Conservation (phyloP, 225 moss, liverwort and hornwort species). For the Climacium dendroides region DNA sequence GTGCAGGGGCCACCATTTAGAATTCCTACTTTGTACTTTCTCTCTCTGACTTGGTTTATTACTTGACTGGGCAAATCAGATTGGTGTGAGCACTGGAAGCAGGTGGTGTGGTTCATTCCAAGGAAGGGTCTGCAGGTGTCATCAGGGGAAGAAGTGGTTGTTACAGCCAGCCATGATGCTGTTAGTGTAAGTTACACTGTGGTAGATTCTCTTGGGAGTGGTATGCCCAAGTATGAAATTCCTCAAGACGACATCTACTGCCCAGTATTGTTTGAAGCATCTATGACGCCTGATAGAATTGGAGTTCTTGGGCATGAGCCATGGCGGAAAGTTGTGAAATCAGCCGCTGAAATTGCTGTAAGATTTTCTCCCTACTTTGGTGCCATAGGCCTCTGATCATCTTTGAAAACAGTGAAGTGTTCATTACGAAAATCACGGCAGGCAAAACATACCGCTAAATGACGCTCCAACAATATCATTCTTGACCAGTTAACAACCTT, state of each 20-base stretch:
- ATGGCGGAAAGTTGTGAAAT: conserved; percentile 37
- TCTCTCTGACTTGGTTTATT: neutral
- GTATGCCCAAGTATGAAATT: neutral
- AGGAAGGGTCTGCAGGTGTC: conserved; percentile 33
- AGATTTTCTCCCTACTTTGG: neutral
- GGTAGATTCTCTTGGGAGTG: neutral
- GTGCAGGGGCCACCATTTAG: neutral
- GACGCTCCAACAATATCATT: neutral
- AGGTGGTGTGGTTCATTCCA: conserved; percentile 68
- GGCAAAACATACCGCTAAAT: neutral
- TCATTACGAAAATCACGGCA: neutral
- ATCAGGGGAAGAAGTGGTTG: conserved; percentile 20
- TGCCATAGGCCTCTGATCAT: neutral
- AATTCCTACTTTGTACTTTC: neutral
- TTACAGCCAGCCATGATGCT: conserved; percentile 48
- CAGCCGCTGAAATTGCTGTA: conserved; percentile 40
- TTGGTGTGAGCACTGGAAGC: conserved; percentile 97
- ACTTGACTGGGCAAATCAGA: neutral
- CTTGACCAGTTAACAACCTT: neutral
- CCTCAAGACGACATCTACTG: neutral
- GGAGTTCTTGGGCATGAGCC: conserved; percentile 40
- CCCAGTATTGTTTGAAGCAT: conserved; percentile 12
- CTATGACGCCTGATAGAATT: conserved; percentile 62
- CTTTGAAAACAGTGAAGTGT: neutral
- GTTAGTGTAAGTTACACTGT: conserved; percentile 56